Evolutionary conservation across 1,284 basidiomycete species (phyloP).

Genomic region (Trametes sp.): DNA sequence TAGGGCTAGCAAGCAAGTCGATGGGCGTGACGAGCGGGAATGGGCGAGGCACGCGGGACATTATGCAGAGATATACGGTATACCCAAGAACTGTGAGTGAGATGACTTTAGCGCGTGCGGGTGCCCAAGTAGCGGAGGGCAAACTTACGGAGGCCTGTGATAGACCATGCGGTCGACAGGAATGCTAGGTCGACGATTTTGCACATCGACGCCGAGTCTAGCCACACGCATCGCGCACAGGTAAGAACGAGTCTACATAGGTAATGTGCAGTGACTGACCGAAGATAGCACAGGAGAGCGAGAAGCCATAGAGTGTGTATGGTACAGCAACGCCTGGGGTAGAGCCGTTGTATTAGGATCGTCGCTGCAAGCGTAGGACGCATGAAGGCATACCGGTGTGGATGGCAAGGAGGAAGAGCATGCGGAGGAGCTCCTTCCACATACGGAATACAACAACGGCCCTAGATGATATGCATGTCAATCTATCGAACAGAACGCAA

Average conservation of each 20-base stretch:
- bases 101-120: not conserved
- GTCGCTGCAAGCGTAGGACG: not conserved
- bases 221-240: not conserved
- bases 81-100: conserved; percentile 42
- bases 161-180: conserved; percentile 48
- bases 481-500: not conserved
- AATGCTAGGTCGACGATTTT: conserved; percentile 43
- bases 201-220: conserved; percentile 47
- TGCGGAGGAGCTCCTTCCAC: conserved; percentile 52
- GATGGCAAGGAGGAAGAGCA: conserved; percentile 46
- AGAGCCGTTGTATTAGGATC: conserved; percentile 8
- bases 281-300: conserved; percentile 51
- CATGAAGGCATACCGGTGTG: conserved; percentile 45
- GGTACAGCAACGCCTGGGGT: conserved; percentile 37
- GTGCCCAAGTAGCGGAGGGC: not conserved
- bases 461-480: conserved; percentile 43
- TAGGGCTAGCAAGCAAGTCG: conserved; percentile 22
- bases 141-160: conserved; percentile 46
- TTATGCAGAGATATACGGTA: conserved; percentile 40
- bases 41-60: conserved; percentile 40
- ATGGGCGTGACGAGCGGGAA: conserved; percentile 35
- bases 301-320: conserved; percentile 45
- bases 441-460: conserved; percentile 53
- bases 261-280: conserved; percentile 37
- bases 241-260: not conserved